Evolutionary conservation across 371 early-diverging fungal genomes (phyloP).

Genomic region (Mucor lusitanicus): DNA sequence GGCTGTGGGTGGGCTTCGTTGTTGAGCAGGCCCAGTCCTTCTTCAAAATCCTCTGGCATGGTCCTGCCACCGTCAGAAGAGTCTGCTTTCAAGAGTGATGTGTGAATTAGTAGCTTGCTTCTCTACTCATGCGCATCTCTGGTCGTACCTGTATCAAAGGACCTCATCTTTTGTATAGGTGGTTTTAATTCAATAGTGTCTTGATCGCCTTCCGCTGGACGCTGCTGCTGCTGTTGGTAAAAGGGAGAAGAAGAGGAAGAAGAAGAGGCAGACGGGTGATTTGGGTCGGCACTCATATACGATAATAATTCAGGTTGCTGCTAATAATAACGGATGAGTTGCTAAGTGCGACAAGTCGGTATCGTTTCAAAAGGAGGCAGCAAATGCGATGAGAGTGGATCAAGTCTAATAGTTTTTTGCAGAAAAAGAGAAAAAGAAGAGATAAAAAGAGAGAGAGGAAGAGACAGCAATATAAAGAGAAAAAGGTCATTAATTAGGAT

Average conservation of each 20-base stretch:
- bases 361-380: background rate
- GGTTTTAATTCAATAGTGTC: background rate
- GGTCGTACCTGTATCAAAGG: constrained; percentile 23
- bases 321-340: background rate
- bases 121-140: background rate
- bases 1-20: background rate
- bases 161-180: constrained; percentile 6
- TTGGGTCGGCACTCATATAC: background rate
- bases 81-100: constrained; percentile 6
- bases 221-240: background rate
- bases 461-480: background rate
- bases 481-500: too few species aligned
- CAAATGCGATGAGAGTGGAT: too few species aligned
- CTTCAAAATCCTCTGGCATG: constrained; percentile 39
- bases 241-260: background rate
- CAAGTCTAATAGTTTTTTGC: too few species aligned
- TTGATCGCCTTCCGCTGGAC: background rate
- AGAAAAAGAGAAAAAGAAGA: too few species aligned
- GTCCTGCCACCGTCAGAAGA: constrained; percentile 34
- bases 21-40: constrained; percentile 23
- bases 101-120: background rate
- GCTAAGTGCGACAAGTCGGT: background rate
- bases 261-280: background rate
- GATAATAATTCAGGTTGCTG: background rate
- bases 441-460: too few species aligned